Evolutionary conservation across 163 green algal genomes (phyloP).

Genomic region (Scenedesmus sp.): DNA sequence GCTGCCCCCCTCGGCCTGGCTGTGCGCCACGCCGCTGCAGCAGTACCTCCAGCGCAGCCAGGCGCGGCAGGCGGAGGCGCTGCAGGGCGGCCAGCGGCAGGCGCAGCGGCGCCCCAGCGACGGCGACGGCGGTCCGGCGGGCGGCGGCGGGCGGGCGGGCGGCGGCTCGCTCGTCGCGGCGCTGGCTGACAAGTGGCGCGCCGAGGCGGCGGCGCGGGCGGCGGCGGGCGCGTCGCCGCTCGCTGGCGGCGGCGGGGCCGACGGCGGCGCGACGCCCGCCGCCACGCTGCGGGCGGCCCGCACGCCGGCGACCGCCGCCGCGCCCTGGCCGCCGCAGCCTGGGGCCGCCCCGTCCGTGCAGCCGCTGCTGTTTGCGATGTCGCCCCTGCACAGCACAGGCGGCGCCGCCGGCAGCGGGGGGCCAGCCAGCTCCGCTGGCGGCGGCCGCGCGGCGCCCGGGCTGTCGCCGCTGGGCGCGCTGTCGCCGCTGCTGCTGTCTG

Average conservation of each 20-base stretch:
- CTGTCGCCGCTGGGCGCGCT: background rate
- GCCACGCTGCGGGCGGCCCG: too few relatives aligned
- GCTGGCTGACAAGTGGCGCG: background rate
- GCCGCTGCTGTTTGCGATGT: slow-evolving; percentile 34
- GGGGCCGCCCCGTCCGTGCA: background rate
- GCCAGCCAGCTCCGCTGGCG: too few relatives aligned
- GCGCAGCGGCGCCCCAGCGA: background rate
- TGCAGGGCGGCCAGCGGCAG: background rate
- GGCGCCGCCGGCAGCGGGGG: background rate
- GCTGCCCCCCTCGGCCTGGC: background rate
- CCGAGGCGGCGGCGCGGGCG: too few relatives aligned
- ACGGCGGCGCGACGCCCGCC: background rate
- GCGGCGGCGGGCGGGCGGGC: background rate
- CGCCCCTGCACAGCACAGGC: background rate
- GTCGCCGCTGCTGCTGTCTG: background rate
- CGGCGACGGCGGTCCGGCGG: too few relatives aligned
- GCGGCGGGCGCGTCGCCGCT: too few relatives aligned
- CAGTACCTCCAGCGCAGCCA: slow-evolving; percentile 18
- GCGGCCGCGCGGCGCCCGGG: too few relatives aligned
- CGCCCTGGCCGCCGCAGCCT: too few relatives aligned
- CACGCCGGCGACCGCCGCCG: too few relatives aligned
- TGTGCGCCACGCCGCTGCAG: background rate
- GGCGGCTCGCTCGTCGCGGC: background rate
- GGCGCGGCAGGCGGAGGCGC: background rate
- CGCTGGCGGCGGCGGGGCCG: too few relatives aligned